phyloP scores from a whole-genome alignment of 2,329 filamentous ascomycete genomes.

The Plenodomus lindquistii region DNA sequence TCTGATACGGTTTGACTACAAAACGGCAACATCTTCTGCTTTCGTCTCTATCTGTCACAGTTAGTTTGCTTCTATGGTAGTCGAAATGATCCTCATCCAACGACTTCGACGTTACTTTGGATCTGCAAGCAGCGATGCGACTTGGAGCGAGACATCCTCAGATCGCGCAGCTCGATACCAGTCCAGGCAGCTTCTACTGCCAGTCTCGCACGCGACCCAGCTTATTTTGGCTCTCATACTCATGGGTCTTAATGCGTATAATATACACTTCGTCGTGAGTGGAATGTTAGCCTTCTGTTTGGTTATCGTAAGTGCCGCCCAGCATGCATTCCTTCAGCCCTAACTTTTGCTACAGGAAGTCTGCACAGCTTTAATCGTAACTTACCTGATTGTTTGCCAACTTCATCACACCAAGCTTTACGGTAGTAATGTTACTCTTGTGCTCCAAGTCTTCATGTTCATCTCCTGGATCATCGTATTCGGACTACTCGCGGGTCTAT shows the following conservation, averaged over 20 bases:
- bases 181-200: constrained; percentile 17
- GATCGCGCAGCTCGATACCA: neutral
- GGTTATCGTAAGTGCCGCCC: constrained; percentile 13
- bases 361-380: constrained; percentile 49
- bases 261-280: constrained; percentile 47
- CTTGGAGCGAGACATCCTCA: constrained; percentile 6
- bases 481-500: constrained; percentile 29
- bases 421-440: constrained; percentile 60
- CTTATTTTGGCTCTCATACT: constrained; percentile 51
- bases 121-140: neutral
- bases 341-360: constrained; percentile 8
- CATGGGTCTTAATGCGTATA: constrained; percentile 55
- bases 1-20: constrained; percentile 1
- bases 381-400: constrained; percentile 55
- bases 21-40: constrained; percentile 1
- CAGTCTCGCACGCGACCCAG: constrained; percentile 27
- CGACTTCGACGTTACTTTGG: neutral
- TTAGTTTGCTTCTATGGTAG: neutral
- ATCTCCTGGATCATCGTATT: constrained; percentile 56
- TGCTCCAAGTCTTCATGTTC: constrained; percentile 56
- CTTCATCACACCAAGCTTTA: constrained; percentile 49
- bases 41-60: constrained; percentile 6
- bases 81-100: neutral
- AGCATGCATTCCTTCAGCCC: constrained; percentile 11
- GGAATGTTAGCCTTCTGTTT: constrained; percentile 41